phyloP scores from a whole-genome alignment of 2,329 filamentous ascomycete genomes.

The Pseudocercospora macadamiae region DNA sequence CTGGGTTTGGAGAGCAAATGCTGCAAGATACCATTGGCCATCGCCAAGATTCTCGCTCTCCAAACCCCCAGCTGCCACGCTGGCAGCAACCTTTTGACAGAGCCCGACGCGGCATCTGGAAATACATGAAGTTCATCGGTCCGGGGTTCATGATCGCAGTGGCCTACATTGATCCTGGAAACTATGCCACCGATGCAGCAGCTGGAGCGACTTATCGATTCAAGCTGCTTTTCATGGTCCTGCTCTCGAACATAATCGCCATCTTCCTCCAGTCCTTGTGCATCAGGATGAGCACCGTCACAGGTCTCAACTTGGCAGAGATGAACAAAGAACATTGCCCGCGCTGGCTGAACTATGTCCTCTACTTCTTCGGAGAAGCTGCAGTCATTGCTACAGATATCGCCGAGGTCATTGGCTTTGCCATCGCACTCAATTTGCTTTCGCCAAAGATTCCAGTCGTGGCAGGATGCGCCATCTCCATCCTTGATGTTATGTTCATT shows the following conservation, averaged over 20 bases:
- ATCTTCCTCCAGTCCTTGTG: constrained; percentile 70
- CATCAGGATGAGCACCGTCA: constrained; percentile 60
- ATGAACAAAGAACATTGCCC: constrained; percentile 55
- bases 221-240: constrained; percentile 67
- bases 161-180: constrained; percentile 57
- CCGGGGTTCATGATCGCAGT: constrained; percentile 66
- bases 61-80: constrained; percentile 26
- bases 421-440: constrained; percentile 69
- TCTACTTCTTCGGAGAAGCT: constrained; percentile 59
- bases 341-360: constrained; percentile 56
- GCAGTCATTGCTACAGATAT: constrained; percentile 64
- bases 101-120: constrained; percentile 35
- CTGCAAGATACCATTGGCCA: constrained; percentile 27
- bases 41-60: constrained; percentile 14
- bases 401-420: constrained; percentile 69
- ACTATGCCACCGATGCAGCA: constrained; percentile 71
- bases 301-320: constrained; percentile 54
- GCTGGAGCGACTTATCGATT: constrained; percentile 69
- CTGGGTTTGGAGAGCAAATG: constrained; percentile 30
- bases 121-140: constrained; percentile 62
- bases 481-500: constrained; percentile 69
- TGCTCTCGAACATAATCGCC: constrained; percentile 71
- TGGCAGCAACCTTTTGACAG: constrained; percentile 26
- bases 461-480: constrained; percentile 69
- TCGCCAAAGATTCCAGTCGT: constrained; percentile 64